Evolutionary conservation across 2,329 filamentous ascomycete species (phyloP).

Genomic region (Penicillium sp.): DNA sequence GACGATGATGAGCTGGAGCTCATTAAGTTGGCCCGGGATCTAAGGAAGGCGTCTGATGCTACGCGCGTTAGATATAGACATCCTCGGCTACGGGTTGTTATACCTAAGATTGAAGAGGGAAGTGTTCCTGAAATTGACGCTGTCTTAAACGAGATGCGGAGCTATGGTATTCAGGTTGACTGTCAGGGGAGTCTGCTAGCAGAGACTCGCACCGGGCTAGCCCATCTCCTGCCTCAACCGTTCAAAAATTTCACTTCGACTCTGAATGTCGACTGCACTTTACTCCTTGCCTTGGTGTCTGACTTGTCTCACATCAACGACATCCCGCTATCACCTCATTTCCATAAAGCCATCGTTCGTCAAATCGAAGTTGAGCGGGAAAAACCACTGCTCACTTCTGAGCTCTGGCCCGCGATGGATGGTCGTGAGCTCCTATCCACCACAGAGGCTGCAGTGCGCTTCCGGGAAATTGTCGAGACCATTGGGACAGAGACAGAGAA

Average conservation of each 20-base stretch:
- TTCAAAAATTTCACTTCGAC: slow-evolving; percentile 45
- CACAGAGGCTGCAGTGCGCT: slow-evolving; percentile 62
- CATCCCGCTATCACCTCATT: slow-evolving; percentile 50
- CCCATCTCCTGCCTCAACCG: slow-evolving; percentile 41
- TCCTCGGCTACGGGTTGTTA: slow-evolving; percentile 60
- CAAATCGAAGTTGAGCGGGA: slow-evolving; percentile 66
- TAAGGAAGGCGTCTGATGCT: slow-evolving; percentile 57
- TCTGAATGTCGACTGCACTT: slow-evolving; percentile 57
- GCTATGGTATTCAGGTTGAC: slow-evolving; percentile 48
- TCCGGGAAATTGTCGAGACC: slow-evolving; percentile 64
- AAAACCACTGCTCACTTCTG: slow-evolving; percentile 59
- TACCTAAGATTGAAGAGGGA: slow-evolving; percentile 58
- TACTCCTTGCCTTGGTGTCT: slow-evolving; percentile 70
- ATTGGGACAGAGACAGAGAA: slow-evolving; percentile 65
- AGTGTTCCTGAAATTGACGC: slow-evolving; percentile 55
- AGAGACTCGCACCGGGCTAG: slow-evolving; percentile 25
- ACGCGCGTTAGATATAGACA: slow-evolving; percentile 60
- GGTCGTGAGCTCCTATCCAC: slow-evolving; percentile 64
- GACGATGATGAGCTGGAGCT: slow-evolving; percentile 60
- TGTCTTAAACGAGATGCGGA: slow-evolving; percentile 57
- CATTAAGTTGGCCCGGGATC: slow-evolving; percentile 59
- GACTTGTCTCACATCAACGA: slow-evolving; percentile 65
- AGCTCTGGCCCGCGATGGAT: slow-evolving; percentile 63
- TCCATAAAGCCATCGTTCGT: slow-evolving; percentile 60
- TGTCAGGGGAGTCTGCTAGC: slow-evolving; percentile 31